A percentile compares a stretch with the other conserved stretches of the same genome.
phyloP scores from a whole-genome alignment of 192 early-diverging fungal species.

The Martensiomyces pterosporus region DNA sequence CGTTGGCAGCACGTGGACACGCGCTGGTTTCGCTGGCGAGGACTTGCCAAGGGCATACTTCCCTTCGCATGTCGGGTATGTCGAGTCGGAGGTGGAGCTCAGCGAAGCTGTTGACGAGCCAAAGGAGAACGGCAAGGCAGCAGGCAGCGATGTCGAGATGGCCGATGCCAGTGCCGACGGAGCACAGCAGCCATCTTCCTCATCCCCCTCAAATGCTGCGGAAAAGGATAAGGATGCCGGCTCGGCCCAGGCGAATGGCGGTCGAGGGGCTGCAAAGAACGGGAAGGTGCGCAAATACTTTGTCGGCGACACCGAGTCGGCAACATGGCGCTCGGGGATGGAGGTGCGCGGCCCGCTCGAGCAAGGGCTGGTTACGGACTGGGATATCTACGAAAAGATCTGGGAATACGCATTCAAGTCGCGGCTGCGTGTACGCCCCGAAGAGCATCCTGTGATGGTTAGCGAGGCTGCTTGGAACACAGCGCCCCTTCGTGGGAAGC shows the following conservation, averaged over 20 bases:
- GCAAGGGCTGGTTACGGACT: slow-evolving; percentile 91
- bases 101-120: slow-evolving; percentile 18
- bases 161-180: slow-evolving; percentile 5
- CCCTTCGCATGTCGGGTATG: slow-evolving; percentile 72
- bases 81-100: slow-evolving; percentile 39
- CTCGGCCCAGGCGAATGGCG: neutral
- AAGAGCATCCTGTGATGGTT: slow-evolving; percentile 88
- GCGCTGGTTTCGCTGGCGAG: slow-evolving; percentile 96
- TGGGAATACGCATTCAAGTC: slow-evolving; percentile 82
- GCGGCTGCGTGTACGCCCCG: slow-evolving; percentile 66
- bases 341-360: slow-evolving; percentile 79
- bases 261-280: no score
- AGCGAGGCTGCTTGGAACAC: slow-evolving; percentile 93
- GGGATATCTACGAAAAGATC: slow-evolving; percentile 89
- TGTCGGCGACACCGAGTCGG: slow-evolving; percentile 67
- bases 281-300: slow-evolving; percentile 53
- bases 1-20: slow-evolving; percentile 79
- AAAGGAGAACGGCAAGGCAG: slow-evolving; percentile 10
- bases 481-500: slow-evolving; percentile 74
- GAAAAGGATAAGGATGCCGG: neutral
- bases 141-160: slow-evolving; percentile 26
- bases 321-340: slow-evolving; percentile 71
- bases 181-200: neutral
- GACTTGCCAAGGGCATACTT: slow-evolving; percentile 87
- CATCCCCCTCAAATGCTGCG: no score